These are phyloP conservation scores for Amylocystis lapponica DNA, from an alignment of 768 basidiomycete species.

Conservation along the genomic window DNA sequence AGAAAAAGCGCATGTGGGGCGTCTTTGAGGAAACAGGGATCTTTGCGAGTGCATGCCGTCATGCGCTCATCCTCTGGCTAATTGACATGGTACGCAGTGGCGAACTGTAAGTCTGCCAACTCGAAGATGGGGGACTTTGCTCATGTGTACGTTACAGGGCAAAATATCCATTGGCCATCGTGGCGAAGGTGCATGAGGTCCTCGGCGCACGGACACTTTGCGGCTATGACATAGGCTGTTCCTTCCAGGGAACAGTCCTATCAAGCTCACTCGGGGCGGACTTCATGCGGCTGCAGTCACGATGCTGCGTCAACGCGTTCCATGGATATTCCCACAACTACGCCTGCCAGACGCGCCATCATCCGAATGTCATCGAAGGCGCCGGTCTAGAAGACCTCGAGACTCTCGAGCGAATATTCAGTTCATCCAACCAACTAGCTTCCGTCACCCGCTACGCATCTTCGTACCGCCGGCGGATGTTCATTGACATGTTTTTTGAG, in stretches of 20 bases:
- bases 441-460: constrained; percentile 23
- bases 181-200: constrained; percentile 2
- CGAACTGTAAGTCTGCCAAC: constrained; percentile 12
- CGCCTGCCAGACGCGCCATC: too few relatives aligned
- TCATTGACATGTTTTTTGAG: constrained; percentile 27
- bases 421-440: constrained; percentile 16
- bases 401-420: constrained; percentile 14
- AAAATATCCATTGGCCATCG: constrained; percentile 16
- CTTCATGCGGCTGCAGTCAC: too few relatives aligned
- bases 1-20: constrained; percentile 28
- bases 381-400: constrained; percentile 29
- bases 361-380: constrained; percentile 25
- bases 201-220: too few relatives aligned
- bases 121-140: too few relatives aligned
- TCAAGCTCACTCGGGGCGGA: constrained; percentile 9
- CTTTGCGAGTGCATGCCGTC: constrained; percentile 25
- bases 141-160: constrained; percentile 7
- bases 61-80: constrained; percentile 15
- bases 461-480: constrained; percentile 19
- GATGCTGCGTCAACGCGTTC: too few relatives aligned
- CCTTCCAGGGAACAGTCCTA: constrained; percentile 6
- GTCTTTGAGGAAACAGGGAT: constrained; percentile 34
- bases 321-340: constrained; percentile 30
- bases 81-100: constrained; percentile 13
- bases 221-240: constrained; percentile 18